Evolutionary conservation across 2,329 filamentous ascomycete genomes (phyloP).

Genomic region (Aureobasidium subglaciale): DNA sequence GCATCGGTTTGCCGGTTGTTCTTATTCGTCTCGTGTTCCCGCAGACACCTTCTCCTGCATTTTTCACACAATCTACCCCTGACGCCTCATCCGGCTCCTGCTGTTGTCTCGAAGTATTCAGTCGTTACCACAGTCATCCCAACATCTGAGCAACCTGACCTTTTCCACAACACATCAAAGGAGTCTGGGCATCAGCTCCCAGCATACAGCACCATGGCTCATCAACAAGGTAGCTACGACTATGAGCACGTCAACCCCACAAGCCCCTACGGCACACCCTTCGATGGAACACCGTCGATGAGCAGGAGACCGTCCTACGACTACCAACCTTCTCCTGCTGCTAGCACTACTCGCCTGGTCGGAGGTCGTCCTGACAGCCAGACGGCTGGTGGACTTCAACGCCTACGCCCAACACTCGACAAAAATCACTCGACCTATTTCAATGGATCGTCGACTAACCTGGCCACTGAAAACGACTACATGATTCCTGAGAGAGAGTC

Average conservation of each 20-base stretch:
- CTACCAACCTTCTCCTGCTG: slow-evolving; percentile 14
- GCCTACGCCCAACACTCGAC: slow-evolving; percentile 13
- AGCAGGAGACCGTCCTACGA: slow-evolving; percentile 14
- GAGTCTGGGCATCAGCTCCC: slow-evolving; percentile 10
- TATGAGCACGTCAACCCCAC: slow-evolving; percentile 12
- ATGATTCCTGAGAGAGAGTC: slow-evolving; percentile 12
- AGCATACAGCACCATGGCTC: slow-evolving; percentile 12
- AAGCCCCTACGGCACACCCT: slow-evolving; percentile 13
- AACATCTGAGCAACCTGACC: not conserved
- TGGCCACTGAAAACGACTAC: slow-evolving; percentile 13
- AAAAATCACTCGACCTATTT: slow-evolving; percentile 14
- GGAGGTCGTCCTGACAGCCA: slow-evolving; percentile 4
- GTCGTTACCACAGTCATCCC: slow-evolving; percentile 2
- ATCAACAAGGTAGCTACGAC: slow-evolving; percentile 10
- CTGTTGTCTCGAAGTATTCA: not conserved
- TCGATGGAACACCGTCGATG: slow-evolving; percentile 13
- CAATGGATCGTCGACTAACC: slow-evolving; percentile 13
- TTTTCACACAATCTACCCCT: slow-evolving; percentile 2
- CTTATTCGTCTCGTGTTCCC: slow-evolving; percentile 16
- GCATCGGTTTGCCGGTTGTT: slow-evolving; percentile 6
- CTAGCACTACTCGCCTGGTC: slow-evolving; percentile 13
- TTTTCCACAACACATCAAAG: not conserved
- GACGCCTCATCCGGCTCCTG: not conserved
- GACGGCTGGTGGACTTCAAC: slow-evolving; percentile 8
- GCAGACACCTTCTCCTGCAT: slow-evolving; percentile 11